Evolutionary conservation across 768 basidiomycete genomes (phyloP), one percentile per base, ranked within the genome.

Genomic region (Tremella yokohamensis): DNA sequence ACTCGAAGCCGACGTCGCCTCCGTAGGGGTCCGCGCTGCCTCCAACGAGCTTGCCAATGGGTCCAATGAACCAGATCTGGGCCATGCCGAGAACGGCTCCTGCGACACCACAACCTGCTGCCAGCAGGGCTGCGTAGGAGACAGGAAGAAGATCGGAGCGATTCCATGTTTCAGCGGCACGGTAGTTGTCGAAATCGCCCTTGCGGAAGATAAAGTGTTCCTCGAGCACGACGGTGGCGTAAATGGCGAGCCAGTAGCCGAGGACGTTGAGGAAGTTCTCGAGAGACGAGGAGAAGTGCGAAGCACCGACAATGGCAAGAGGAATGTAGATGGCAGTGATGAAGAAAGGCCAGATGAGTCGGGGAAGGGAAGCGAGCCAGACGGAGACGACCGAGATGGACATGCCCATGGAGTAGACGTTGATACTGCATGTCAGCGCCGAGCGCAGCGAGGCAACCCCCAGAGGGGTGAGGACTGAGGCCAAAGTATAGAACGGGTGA

Each of bases 41-140:
- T 12, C 82, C 82, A 0, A 82, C 79, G 29, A 77, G 57, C 51
- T 66, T 67, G 6, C 79, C 83, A 8, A 83, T 54, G 19, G 58
- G 82, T 1, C 83, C 83, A 2, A 78, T 81, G 56, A 81, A 83
- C 81, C 82, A 82, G 18, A 63, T 54, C 48, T 72, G 65, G 7
- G 82, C 79, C 83, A 84, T 84, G 3, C 83, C 83, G 3, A 82
- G 65, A 0, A 83, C 80, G 0, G 82, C 82, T 1, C 80, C 79
- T n/a, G 73, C 70, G 45, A 77, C 76, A 38, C 80, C 80, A 39
- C n/a, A n/a, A n/a, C n/a, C n/a, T n/a, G 73, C 62, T 26, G 76
- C 54, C 29, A 75, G 63, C n/a, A n/a, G 22, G 22, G 79, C 79
- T 1, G 79, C 81, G 37, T 76, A 52, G 8, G 80, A 80, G 13